Percentiles rank a stretch among this genome's conserved stretches.
These are phyloP conservation scores for Calocybe cyanea DNA, from an alignment of 768 basidiomycete genomes.

Conservation along the genomic window DNA sequence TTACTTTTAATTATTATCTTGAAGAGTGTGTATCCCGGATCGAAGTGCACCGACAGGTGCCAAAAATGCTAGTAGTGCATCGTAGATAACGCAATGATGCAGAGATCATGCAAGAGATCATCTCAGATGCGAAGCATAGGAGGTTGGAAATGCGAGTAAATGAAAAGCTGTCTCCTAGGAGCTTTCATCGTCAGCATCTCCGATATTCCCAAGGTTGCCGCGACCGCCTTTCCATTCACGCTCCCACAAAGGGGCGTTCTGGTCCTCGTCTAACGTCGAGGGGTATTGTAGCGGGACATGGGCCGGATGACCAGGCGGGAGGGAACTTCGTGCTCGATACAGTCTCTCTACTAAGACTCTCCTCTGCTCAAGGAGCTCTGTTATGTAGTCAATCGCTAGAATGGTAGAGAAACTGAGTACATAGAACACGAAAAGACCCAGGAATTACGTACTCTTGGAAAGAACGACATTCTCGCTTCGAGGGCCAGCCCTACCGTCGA, in stretches of 20 bases:
- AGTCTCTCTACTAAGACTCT: constrained; percentile 55
- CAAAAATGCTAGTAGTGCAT: too few species aligned
- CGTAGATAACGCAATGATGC: too few species aligned
- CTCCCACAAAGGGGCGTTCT: constrained; percentile 61
- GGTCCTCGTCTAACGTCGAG: constrained; percentile 16
- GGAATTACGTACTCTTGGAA: constrained; percentile 71
- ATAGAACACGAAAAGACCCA: background rate
- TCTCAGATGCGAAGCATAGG: constrained; percentile 4
- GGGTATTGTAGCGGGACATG: constrained; percentile 28
- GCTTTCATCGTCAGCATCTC: constrained; percentile 39
- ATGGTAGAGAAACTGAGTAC: constrained; percentile 7
- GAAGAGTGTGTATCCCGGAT: too few species aligned
- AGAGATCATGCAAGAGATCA: too few species aligned
- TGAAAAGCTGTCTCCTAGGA: constrained; percentile 5
- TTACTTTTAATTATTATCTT: too few species aligned
- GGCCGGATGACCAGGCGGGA: constrained; percentile 62
- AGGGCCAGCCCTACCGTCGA: constrained; percentile 85
- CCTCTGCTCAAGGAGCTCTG: constrained; percentile 59
- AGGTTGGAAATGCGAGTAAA: background rate
- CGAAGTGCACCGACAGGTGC: too few species aligned
- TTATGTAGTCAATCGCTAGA: constrained; percentile 83
- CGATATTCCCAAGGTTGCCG: constrained; percentile 39
- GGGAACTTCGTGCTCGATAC: constrained; percentile 49
- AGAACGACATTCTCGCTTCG: constrained; percentile 89
- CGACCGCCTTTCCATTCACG: constrained; percentile 80